Evolutionary conservation across 139 green algal species (phyloP).

Genomic region (Pseudopediastrum boryanum): DNA sequence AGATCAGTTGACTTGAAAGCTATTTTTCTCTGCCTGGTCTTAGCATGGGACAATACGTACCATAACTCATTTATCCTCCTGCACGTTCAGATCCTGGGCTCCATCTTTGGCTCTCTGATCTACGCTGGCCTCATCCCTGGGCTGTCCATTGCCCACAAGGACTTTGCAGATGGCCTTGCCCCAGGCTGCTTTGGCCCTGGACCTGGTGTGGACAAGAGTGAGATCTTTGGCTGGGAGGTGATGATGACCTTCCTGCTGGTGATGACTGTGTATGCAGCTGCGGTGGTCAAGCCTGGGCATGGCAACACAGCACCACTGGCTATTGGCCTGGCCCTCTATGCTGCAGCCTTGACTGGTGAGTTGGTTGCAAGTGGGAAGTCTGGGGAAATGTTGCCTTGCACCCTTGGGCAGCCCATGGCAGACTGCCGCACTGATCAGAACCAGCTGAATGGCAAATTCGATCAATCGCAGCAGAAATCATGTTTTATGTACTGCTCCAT

Average conservation of each 20-base stretch:
- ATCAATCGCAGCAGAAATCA: too few relatives aligned
- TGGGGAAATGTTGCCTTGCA: too few relatives aligned
- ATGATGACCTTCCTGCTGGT: constrained; percentile 69
- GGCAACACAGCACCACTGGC: constrained; percentile 63
- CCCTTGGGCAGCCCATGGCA: too few relatives aligned
- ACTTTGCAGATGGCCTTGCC: constrained; percentile 26
- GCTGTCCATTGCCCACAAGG: constrained; percentile 39
- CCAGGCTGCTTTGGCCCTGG: constrained; percentile 60
- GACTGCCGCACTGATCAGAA: background rate
- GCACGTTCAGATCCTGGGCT: constrained; percentile 61
- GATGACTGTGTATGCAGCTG: constrained; percentile 68
- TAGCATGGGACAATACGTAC: too few relatives aligned
- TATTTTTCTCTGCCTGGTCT: too few relatives aligned
- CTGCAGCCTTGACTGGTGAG: constrained; percentile 72
- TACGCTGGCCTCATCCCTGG: constrained; percentile 58
- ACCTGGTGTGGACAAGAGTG: constrained; percentile 23
- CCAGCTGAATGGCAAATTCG: background rate
- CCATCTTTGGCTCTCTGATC: constrained; percentile 67
- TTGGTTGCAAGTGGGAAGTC: background rate
- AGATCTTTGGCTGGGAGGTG: constrained; percentile 73
- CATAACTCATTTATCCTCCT: too few relatives aligned
- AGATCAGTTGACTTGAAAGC: too few relatives aligned
- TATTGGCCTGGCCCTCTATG: constrained; percentile 78
- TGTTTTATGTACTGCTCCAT: too few relatives aligned
- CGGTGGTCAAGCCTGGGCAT: constrained; percentile 68